Evolutionary conservation across 768 basidiomycete genomes (phyloP), one percentile per base, ranked within the genome.

Genomic region (Phanerochaete carnosa): DNA sequence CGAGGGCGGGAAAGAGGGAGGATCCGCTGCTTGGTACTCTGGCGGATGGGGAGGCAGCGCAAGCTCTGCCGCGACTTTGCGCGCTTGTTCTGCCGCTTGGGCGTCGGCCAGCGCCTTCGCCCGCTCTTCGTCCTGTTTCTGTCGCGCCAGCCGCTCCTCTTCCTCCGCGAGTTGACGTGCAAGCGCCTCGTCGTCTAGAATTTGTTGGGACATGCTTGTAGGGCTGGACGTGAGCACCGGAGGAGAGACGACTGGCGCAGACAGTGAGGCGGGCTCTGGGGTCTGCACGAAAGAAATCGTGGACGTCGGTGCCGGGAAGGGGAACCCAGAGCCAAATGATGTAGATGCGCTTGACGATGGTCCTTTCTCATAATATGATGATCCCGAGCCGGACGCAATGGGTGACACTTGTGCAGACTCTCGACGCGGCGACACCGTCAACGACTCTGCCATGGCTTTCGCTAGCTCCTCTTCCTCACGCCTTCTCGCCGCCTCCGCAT

Each of bases 381-480:
- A 25, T 22, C 54, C 37, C 25, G 54, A 55, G 23, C 54, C 26
- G 12, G 54, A 55, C 33, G 54, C 54, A 16, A 43, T 26, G 1
- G 54, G 37, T n/a, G 33, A 22, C 23, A 23, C 51, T 11, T 25
- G 29, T 32, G n/a, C 47, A 49, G 39, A 43, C 35, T 7, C 46
- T 59, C 22, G 62, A 30, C 19, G 28, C 35, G 50, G 39, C 23
- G 33, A 16, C n/a, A 62, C 39, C 16, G 33, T 53, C 65, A 79
- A 62, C 1, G 87, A 88, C 60, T 80, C 80, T 64, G 83, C 79
- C 59, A 92, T 65, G 0, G 89, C 90, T 62, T 77, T 78, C 23
- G 82, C 83, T 15, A 92, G 74, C 45, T 90, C 86, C 30, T 85
- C 84, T 59, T 90, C 87, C 68, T 92, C 89, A 60, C 69, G 69